phyloP scores from a whole-genome alignment of 495 filamentous ascomycete genomes.

The Aspergillus bertholletiae region DNA sequence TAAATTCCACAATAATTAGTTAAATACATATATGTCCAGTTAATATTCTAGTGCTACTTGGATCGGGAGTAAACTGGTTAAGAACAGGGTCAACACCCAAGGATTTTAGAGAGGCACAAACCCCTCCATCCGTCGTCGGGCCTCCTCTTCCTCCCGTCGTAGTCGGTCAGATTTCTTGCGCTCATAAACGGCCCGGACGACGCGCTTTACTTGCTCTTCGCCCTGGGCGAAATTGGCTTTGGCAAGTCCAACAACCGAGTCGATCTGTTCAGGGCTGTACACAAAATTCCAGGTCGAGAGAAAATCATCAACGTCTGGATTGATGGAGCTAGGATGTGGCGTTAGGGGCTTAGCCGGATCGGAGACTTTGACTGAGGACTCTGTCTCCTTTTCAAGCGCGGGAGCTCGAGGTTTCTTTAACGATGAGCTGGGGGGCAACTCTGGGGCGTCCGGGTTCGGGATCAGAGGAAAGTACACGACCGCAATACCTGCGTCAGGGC shows the following conservation, averaged over 20 bases:
- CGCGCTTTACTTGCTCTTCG: conserved; percentile 65
- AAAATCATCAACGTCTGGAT: conserved; percentile 77
- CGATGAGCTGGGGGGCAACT: conserved; percentile 23
- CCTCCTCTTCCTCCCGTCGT: conserved; percentile 51
- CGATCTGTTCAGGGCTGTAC: conserved; percentile 83
- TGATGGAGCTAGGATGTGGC: conserved; percentile 65
- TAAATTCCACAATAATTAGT: neutral
- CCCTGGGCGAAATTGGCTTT: conserved; percentile 84
- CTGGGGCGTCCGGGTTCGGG: conserved; percentile 58
- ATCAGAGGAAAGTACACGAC: conserved; percentile 90
- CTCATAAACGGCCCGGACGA: conserved; percentile 90
- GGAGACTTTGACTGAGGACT: conserved; percentile 4
- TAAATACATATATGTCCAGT: neutral
- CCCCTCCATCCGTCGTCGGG: conserved; percentile 37
- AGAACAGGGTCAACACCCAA: neutral
- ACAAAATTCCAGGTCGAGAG: conserved; percentile 97
- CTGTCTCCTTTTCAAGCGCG: conserved; percentile 13
- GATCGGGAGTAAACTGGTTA: neutral
- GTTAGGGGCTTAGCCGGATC: conserved; percentile 20
- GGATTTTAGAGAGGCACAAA: conserved; percentile 30
- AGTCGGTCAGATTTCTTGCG: conserved; percentile 72
- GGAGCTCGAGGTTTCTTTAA: conserved; percentile 22
- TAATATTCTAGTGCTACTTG: neutral
- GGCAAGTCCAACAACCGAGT: conserved; percentile 75
- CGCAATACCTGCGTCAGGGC: conserved; percentile 77